phyloP scores from a whole-genome alignment of 2,329 filamentous ascomycete species.

The Pseudogymnoascus sp. region DNA sequence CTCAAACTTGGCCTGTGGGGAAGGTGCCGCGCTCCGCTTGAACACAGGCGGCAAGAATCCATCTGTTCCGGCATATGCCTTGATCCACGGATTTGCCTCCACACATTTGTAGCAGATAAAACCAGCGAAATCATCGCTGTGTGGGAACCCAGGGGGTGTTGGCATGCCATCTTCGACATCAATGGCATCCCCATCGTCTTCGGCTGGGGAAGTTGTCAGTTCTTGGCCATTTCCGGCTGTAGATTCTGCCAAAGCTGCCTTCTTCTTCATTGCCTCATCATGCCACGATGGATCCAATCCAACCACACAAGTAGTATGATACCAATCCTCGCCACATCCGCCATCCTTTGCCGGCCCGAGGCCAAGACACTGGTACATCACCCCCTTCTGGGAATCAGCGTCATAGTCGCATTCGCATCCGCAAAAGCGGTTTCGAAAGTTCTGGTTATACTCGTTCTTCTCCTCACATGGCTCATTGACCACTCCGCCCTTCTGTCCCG shows the following conservation, averaged over 20 bases:
- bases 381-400: constrained; percentile 81
- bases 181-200: constrained; percentile 29
- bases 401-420: constrained; percentile 85
- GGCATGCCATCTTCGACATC: constrained; percentile 55
- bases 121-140: constrained; percentile 80
- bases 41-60: constrained; percentile 76
- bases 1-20: constrained; percentile 24
- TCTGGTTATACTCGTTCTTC: constrained; percentile 88
- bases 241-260: constrained; percentile 26
- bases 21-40: constrained; percentile 29
- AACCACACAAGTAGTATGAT: constrained; percentile 86
- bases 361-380: constrained; percentile 96
- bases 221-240: constrained; percentile 19
- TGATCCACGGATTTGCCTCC: constrained; percentile 84
- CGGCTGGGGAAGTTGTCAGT: constrained; percentile 22
- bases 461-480: constrained; percentile 65
- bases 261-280: constrained; percentile 40
- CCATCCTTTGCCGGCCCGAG: constrained; percentile 72
- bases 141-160: constrained; percentile 77
- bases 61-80: constrained; percentile 69
- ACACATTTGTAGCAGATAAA: constrained; percentile 95
- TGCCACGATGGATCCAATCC: constrained; percentile 70
- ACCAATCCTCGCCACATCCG: constrained; percentile 96
- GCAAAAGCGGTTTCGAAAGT: constrained; percentile 90
- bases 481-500: constrained; percentile 69